Evolutionary conservation across 2,329 filamentous ascomycete species (phyloP).

Genomic region (Colletotrichum noveboracense): DNA sequence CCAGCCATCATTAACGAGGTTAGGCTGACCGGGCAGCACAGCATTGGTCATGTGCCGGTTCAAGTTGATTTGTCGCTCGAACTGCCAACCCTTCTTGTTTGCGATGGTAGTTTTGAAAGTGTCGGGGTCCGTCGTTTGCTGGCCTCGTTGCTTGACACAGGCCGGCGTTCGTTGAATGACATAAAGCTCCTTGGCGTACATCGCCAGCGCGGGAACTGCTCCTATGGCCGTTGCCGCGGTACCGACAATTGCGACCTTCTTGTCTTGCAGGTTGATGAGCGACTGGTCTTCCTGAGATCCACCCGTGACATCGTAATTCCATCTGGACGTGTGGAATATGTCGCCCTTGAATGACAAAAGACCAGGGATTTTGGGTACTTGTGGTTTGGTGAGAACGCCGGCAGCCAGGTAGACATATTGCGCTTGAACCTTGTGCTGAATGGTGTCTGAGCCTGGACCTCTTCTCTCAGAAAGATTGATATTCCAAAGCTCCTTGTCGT

Average conservation of each 20-base stretch:
- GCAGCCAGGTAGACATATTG: constrained; percentile 39
- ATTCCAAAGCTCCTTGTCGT: constrained; percentile 28
- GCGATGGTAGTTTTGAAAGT: constrained; percentile 41
- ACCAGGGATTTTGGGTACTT: constrained; percentile 45
- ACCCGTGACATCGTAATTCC: constrained; percentile 48
- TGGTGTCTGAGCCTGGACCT: constrained; percentile 24
- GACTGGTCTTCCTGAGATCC: constrained; percentile 43
- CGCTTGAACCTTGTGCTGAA: constrained; percentile 32
- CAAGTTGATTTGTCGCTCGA: constrained; percentile 45
- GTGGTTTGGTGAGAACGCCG: constrained; percentile 38
- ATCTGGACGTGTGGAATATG: constrained; percentile 50
- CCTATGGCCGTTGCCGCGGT: constrained; percentile 55
- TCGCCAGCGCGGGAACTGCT: constrained; percentile 47
- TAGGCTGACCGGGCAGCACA: constrained; percentile 19
- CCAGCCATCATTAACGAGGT: constrained; percentile 58
- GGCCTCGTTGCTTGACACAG: constrained; percentile 40
- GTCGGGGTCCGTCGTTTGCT: constrained; percentile 43
- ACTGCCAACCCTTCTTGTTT: constrained; percentile 52
- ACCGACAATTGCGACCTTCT: constrained; percentile 52
- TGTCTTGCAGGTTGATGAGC: constrained; percentile 48
- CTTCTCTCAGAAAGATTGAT: constrained; percentile 22
- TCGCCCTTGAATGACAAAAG: constrained; percentile 43
- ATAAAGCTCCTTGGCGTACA: constrained; percentile 53
- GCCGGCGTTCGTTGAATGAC: constrained; percentile 62
- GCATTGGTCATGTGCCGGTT: constrained; percentile 42